Percentiles rank a stretch among this genome's conserved stretches.
Evolutionary conservation across 495 filamentous ascomycete species (phyloP).

Genomic region (Penicillium nucicola): DNA sequence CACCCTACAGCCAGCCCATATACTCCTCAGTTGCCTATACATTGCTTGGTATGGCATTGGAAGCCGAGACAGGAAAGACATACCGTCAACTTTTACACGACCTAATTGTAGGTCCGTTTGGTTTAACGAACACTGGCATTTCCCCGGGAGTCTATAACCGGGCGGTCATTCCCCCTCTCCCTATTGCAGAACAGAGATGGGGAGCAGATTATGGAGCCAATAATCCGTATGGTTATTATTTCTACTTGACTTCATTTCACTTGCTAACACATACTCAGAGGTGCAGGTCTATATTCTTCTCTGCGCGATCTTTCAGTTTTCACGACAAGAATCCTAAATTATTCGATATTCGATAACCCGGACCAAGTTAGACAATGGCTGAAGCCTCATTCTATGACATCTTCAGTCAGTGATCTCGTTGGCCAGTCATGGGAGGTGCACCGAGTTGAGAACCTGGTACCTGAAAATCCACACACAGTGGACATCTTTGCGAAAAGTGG

Average conservation of each 20-base stretch:
- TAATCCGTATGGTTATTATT: slow-evolving; percentile 5
- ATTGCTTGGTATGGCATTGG: slow-evolving; percentile 7
- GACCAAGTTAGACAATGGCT: slow-evolving; percentile 11
- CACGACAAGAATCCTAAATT: slow-evolving; percentile 4
- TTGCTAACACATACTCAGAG: not conserved
- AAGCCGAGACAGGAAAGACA: slow-evolving; percentile 6
- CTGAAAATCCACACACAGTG: slow-evolving; percentile 7
- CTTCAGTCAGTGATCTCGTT: slow-evolving; percentile 7
- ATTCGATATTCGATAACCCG: not conserved
- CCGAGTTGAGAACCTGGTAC: slow-evolving; percentile 7
- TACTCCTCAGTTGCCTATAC: slow-evolving; percentile 13
- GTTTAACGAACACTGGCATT: slow-evolving; percentile 8
- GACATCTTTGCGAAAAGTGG: slow-evolving; percentile 16
- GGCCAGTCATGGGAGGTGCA: slow-evolving; percentile 14
- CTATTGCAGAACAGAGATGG: not conserved
- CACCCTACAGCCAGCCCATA: slow-evolving; percentile 5
- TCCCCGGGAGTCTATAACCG: slow-evolving; percentile 6
- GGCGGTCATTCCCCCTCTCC: slow-evolving; percentile 7
- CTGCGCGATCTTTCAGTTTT: slow-evolving; percentile 9
- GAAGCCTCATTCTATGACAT: slow-evolving; percentile 12
- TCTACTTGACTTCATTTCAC: not conserved
- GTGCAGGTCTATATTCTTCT: slow-evolving; percentile 11
- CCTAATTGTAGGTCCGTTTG: slow-evolving; percentile 4
- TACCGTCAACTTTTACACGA: slow-evolving; percentile 10
- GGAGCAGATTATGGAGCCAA: slow-evolving; percentile 10